Evolutionary conservation across 495 filamentous ascomycete genomes (phyloP), one percentile per base, ranked within the genome.

Genomic region (Aspergillus nidulans): DNA sequence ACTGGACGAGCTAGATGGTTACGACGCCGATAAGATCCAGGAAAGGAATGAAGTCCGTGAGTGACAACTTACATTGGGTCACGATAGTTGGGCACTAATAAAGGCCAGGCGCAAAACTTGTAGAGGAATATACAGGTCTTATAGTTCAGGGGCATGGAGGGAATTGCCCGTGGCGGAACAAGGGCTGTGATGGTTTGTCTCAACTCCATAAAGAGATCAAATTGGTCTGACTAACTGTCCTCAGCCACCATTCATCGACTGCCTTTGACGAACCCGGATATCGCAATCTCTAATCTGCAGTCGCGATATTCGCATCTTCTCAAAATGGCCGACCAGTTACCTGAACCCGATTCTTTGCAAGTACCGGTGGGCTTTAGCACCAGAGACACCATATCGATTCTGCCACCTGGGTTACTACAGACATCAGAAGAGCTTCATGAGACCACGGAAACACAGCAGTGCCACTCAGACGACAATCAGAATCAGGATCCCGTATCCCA

Each of bases 151-250:
- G 81, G 23, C 94, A 98, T 67, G 79, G 82, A n/a, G 86, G 88
- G 50, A 82, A 79, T 55, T 98, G 94, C 67, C 78, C 90, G 12
- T 98, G 95, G 95, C 79, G 87, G 58, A 86, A 81, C 70, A 84
- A 81, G 50, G 89, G 89, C 15, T 95, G 91, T 66, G 89, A 92
- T 72, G 88, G 88, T 92, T 71, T 53, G 77, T 63, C 40, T 15
- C 45, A 3, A 26, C 18, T 19, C 3, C 23, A 30, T 51, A 24
- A 26, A 5, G 41, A 13, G 8, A 8, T 15, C 24, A 21, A 32
- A n/a, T n/a, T 18, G 1, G 21, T 19, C 18, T 34, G 25, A 39
- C 58, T 71, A 32, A 68, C 50, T 10, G 6, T 26, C 0, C 21
- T 23, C 9, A 79, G 76, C 71, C 45, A 83, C 70, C n/a, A 78